Percentiles rank a stretch among this genome's conserved stretches.
Conservation (phyloP, 2,329 filamentous ascomycete genomes). For the Fusarium sp. region DNA sequence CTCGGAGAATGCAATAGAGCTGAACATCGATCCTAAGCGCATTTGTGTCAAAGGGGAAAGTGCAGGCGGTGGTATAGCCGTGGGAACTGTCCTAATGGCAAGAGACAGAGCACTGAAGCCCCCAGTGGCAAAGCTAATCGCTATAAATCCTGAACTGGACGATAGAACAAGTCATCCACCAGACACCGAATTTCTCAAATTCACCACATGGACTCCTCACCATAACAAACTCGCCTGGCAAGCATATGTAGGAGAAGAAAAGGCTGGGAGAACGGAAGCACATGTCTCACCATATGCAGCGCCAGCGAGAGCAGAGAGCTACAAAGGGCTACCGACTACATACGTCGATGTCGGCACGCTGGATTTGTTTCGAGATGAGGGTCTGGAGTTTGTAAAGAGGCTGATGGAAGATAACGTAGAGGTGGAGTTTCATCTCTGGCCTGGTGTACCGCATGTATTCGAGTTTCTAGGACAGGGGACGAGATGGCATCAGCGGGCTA, state of each 20-base stretch:
- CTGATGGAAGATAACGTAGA: slow-evolving; percentile 35
- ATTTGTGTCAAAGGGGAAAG: slow-evolving; percentile 36
- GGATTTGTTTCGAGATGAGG: slow-evolving; percentile 38
- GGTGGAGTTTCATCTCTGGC: slow-evolving; percentile 42
- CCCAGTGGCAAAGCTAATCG: slow-evolving; percentile 28
- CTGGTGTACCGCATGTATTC: slow-evolving; percentile 39
- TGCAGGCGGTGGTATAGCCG: slow-evolving; percentile 31
- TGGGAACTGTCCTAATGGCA: slow-evolving; percentile 22
- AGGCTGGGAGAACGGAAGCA: slow-evolving; percentile 17
- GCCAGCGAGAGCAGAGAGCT: slow-evolving; percentile 29
- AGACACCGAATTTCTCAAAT: slow-evolving; percentile 17
- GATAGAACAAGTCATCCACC: slow-evolving; percentile 15
- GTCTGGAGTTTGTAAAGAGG: slow-evolving; percentile 32
- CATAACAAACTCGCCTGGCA: slow-evolving; percentile 28
- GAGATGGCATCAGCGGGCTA: slow-evolving; percentile 27
- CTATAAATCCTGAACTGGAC: slow-evolving; percentile 37
- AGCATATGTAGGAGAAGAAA: slow-evolving; percentile 39
- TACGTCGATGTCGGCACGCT: slow-evolving; percentile 37
- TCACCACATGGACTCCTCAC: slow-evolving; percentile 17
- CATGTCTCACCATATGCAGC: slow-evolving; percentile 34
- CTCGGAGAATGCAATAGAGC: slow-evolving; percentile 16
- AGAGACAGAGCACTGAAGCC: slow-evolving; percentile 33
- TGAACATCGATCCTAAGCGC: slow-evolving; percentile 31
- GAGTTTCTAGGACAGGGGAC: slow-evolving; percentile 27
- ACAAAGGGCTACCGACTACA: slow-evolving; percentile 22